Evolutionary conservation across 2,329 filamentous ascomycete species (phyloP).

Genomic region (Botrytis galanthina): DNA sequence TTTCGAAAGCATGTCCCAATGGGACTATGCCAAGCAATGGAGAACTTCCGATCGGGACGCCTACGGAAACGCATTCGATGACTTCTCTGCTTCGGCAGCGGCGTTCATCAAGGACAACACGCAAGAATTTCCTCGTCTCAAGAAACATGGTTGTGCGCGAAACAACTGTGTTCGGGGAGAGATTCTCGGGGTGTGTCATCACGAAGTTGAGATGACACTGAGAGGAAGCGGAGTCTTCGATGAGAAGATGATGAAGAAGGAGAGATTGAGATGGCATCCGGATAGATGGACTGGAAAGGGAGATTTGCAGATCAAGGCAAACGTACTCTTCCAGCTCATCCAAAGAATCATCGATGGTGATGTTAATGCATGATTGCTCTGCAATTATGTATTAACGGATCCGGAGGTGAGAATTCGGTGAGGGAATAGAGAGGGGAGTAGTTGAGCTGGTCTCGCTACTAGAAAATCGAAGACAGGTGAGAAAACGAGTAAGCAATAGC

Average conservation of each 20-base stretch:
- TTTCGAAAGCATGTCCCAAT: not conserved
- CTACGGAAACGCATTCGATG: not conserved
- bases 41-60: not conserved
- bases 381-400: not conserved
- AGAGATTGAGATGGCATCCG: slow-evolving; percentile 22
- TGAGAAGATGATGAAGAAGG: slow-evolving; percentile 11
- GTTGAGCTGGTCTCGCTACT: not conserved
- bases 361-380: not conserved
- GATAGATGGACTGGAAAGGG: slow-evolving; percentile 13
- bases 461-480: not conserved
- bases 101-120: not conserved
- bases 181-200: slow-evolving; percentile 1
- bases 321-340: slow-evolving; percentile 21
- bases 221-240: not conserved
- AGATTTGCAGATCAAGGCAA: not conserved
- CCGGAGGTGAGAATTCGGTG: not conserved
- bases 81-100: not conserved
- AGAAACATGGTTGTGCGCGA: not conserved
- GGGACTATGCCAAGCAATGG: not conserved
- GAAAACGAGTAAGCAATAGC: not conserved
- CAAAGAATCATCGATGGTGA: slow-evolving; percentile 17
- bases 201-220: not conserved
- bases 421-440: not conserved
- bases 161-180: not conserved
- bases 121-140: not conserved